phyloP scores from a whole-genome alignment of 495 filamentous ascomycete species.

The Aspergillus bertholletiae region DNA sequence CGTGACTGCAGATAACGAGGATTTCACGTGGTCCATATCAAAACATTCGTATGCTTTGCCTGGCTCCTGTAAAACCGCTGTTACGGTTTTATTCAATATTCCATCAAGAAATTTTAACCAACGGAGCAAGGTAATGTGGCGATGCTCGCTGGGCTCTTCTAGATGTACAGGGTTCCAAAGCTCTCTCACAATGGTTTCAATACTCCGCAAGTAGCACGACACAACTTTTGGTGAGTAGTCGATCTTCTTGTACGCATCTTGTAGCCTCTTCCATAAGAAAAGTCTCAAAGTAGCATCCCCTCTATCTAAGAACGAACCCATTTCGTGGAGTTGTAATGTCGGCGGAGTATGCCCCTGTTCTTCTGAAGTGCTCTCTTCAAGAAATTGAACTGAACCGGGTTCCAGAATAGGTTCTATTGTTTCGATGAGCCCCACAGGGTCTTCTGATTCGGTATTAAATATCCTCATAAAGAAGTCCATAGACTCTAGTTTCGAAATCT shows the following conservation, averaged over 20 bases:
- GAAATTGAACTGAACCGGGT: slow-evolving; percentile 53
- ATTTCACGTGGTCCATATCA: slow-evolving; percentile 68
- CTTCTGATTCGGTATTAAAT: slow-evolving; percentile 61
- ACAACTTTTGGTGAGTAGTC: slow-evolving; percentile 81
- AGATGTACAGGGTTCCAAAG: slow-evolving; percentile 61
- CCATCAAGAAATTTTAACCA: slow-evolving; percentile 77
- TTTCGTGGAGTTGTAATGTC: slow-evolving; percentile 55
- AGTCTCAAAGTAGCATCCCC: slow-evolving; percentile 78
- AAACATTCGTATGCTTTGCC: slow-evolving; percentile 77
- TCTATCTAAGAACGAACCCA: slow-evolving; percentile 76
- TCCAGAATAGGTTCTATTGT: slow-evolving; percentile 90
- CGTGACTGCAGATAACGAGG: slow-evolving; percentile 64
- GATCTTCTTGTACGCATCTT: slow-evolving; percentile 81
- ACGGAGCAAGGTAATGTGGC: slow-evolving; percentile 64
- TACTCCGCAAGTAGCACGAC: slow-evolving; percentile 77
- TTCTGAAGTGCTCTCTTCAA: slow-evolving; percentile 13
- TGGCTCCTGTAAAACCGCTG: slow-evolving; percentile 57
- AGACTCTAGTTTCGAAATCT: slow-evolving; percentile 86
- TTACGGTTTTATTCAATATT: slow-evolving; percentile 62
- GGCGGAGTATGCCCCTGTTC: slow-evolving; percentile 13
- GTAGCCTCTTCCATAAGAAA: slow-evolving; percentile 82
- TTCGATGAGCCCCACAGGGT: slow-evolving; percentile 81
- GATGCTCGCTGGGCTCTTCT: slow-evolving; percentile 55
- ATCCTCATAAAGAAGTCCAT: slow-evolving; percentile 94
- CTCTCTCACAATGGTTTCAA: slow-evolving; percentile 75